Conservation (phyloP, 2,329 filamentous ascomycete genomes). For the Zasmidium citrigriseum region DNA sequence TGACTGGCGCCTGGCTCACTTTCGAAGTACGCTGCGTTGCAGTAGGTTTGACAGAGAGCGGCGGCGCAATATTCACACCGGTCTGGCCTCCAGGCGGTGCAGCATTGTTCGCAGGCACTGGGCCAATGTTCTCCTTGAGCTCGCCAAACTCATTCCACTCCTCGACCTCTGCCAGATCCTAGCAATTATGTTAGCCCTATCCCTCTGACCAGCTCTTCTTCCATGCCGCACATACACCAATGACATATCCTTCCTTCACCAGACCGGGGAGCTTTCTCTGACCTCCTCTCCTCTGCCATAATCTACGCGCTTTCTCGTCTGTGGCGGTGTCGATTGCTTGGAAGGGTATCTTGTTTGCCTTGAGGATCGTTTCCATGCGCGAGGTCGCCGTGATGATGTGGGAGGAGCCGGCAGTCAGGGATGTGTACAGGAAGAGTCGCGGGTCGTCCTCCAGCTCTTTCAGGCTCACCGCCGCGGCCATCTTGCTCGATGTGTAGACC, state of each 20-base stretch:
- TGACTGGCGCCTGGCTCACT: constrained; percentile 16
- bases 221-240: constrained; percentile 69
- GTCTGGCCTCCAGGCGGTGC: constrained; percentile 28
- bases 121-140: constrained; percentile 77
- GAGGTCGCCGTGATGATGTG: constrained; percentile 96
- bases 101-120: constrained; percentile 43
- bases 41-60: constrained; percentile 17
- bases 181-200: constrained; percentile 4
- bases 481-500: not conserved
- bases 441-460: constrained; percentile 48
- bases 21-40: constrained; percentile 20
- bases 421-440: constrained; percentile 89
- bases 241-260: constrained; percentile 80
- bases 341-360: constrained; percentile 92
- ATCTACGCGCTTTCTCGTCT: constrained; percentile 81
- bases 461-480: constrained; percentile 38
- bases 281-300: constrained; percentile 82
- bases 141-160: constrained; percentile 99
- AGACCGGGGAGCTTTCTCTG: constrained; percentile 87
- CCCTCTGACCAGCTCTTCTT: not conserved
- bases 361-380: constrained; percentile 92
- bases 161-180: constrained; percentile 93
- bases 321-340: constrained; percentile 88
- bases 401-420: constrained; percentile 89
- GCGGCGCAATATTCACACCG: constrained; percentile 30